Conservation (phyloP, 164 flowering plant genomes). For the Dillenia turbinata region DNA sequence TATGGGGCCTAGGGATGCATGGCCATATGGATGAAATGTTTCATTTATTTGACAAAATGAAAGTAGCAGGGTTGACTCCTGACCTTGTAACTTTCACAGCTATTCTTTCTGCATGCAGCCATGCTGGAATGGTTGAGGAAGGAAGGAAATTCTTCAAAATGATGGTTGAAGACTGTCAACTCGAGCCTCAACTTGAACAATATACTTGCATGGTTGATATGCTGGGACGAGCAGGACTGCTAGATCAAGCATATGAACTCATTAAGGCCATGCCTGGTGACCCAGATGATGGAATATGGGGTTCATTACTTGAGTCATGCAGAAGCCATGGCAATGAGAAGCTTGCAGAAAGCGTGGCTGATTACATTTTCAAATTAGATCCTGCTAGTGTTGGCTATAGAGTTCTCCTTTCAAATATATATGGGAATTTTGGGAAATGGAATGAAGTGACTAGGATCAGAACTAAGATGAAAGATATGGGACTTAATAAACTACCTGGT, state of each 20-base stretch:
- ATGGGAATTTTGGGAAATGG: constrained; percentile 27
- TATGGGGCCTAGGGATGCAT: constrained; percentile 38
- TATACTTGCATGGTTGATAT: constrained; percentile 53
- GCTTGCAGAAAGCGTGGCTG: constrained; percentile 27
- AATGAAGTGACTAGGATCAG: constrained; percentile 22
- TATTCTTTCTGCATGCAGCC: constrained; percentile 46
- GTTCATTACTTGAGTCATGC: constrained; percentile 46
- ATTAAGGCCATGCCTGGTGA: constrained; percentile 34
- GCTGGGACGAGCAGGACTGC: constrained; percentile 37
- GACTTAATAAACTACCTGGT: constrained; percentile 36
- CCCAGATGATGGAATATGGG: constrained; percentile 43
- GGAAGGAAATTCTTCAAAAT: constrained; percentile 34
- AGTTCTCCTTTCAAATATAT: constrained; percentile 40
- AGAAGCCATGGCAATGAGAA: constrained; percentile 27
- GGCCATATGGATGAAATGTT: constrained; percentile 25
- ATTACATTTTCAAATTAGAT: constrained; percentile 29
- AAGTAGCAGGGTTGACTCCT: constrained; percentile 23
- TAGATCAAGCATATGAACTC: constrained; percentile 36
- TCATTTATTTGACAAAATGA: constrained; percentile 28
- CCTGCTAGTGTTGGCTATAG: constrained; percentile 29
- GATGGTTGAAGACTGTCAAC: constrained; percentile 29
- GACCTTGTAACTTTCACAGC: constrained; percentile 31
- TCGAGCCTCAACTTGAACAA: constrained; percentile 39
- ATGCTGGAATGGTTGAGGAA: constrained; percentile 33
- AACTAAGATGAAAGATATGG: constrained; percentile 27